phyloP scores from a whole-genome alignment of 2,329 filamentous ascomycete species.

The Alternaria postmessia region DNA sequence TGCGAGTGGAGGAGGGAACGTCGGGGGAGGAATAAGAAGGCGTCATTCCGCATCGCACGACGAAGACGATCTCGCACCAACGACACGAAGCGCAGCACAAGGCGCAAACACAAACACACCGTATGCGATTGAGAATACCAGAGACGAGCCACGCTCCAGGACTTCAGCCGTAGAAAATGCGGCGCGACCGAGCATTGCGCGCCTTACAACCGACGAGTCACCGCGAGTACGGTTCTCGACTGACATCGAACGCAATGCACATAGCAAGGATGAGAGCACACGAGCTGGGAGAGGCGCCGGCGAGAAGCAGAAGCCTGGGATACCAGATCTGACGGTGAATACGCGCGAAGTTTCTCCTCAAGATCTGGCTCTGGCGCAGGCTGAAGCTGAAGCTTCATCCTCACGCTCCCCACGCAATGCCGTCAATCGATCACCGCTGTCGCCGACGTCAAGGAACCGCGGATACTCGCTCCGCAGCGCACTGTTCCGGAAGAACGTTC shows the following conservation, averaged over 20 bases:
- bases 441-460: slow-evolving; percentile 49
- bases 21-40: slow-evolving; percentile 37
- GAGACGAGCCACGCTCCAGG: slow-evolving; percentile 23
- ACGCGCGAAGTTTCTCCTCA: slow-evolving; percentile 37
- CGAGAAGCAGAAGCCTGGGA: slow-evolving; percentile 36
- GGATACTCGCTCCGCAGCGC: slow-evolving; percentile 58
- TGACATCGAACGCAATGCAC: slow-evolving; percentile 40
- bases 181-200: slow-evolving; percentile 36
- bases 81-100: slow-evolving; percentile 14
- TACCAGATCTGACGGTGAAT: slow-evolving; percentile 46
- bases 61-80: slow-evolving; percentile 28
- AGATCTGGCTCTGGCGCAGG: background rate
- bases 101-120: slow-evolving; percentile 18
- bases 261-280: slow-evolving; percentile 15
- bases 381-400: slow-evolving; percentile 17
- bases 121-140: slow-evolving; percentile 24
- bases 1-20: background rate
- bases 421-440: slow-evolving; percentile 40
- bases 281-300: background rate
- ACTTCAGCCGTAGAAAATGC: slow-evolving; percentile 33
- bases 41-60: slow-evolving; percentile 39
- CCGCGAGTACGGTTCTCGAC: slow-evolving; percentile 50
- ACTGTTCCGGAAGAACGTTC: slow-evolving; percentile 54
- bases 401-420: slow-evolving; percentile 25
- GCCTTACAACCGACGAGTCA: slow-evolving; percentile 37